phyloP scores from a whole-genome alignment of 768 basidiomycete genomes.

The Ramaria sp. region DNA sequence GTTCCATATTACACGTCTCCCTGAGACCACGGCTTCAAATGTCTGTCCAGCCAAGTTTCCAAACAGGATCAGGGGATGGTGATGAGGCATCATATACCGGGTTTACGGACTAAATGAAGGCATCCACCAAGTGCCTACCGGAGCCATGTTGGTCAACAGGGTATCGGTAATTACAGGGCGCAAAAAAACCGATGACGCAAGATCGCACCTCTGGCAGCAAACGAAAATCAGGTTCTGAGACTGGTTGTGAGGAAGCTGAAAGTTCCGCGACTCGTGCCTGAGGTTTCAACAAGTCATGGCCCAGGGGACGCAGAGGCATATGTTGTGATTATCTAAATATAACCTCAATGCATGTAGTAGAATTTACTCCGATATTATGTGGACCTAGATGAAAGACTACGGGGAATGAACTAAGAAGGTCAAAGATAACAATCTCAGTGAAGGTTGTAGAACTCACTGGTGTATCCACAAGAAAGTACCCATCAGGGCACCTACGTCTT shows the following conservation, averaged over 20 bases:
- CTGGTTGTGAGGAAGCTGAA: background rate
- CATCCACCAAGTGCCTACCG: slow-evolving; percentile 3
- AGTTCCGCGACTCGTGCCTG: background rate
- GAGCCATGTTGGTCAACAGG: background rate
- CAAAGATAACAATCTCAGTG: too few species aligned
- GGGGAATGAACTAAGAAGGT: too few species aligned
- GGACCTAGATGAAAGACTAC: too few species aligned
- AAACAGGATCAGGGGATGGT: slow-evolving; percentile 21
- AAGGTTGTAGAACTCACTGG: too few species aligned
- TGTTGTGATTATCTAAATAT: background rate
- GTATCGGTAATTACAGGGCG: background rate
- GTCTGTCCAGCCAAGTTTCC: slow-evolving; percentile 59
- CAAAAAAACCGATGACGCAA: background rate
- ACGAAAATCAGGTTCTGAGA: background rate
- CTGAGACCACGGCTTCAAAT: too few species aligned
- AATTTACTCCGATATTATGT: too few species aligned
- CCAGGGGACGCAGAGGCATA: slow-evolving; percentile 3
- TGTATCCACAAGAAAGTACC: too few species aligned
- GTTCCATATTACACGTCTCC: too few species aligned
- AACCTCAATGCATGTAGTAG: too few species aligned
- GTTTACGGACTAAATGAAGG: slow-evolving; percentile 6
- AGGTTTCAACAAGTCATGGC: background rate
- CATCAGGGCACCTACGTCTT: too few species aligned
- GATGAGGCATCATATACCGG: slow-evolving; percentile 19
- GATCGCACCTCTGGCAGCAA: slow-evolving; percentile 1